A percentile compares a stretch with the other conserved stretches of the same genome.
phyloP scores from a whole-genome alignment of 306 rosid genomes.

The Acacia acuminata region DNA sequence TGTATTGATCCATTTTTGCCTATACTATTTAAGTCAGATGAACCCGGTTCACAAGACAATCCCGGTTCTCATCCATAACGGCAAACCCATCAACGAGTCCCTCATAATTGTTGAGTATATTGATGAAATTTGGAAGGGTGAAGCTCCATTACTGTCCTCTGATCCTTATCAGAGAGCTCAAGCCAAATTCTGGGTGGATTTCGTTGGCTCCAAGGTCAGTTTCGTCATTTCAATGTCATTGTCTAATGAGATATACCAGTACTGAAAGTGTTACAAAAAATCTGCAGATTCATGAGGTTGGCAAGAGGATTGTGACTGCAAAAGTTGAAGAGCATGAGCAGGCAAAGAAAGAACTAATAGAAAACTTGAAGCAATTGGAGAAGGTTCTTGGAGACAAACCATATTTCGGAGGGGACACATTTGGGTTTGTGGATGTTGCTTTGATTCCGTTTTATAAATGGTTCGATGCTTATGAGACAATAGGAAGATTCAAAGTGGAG shows the following conservation, averaged over 20 bases:
- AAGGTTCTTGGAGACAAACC: slow-evolving; percentile 50
- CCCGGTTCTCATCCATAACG: slow-evolving; percentile 43
- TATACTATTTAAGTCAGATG: neutral
- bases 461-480: slow-evolving; percentile 39
- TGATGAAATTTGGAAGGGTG: neutral
- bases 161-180: slow-evolving; percentile 37
- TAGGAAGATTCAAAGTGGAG: slow-evolving; percentile 36
- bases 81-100: neutral
- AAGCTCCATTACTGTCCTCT: slow-evolving; percentile 29
- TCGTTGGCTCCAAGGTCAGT: slow-evolving; percentile 33
- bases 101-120: neutral
- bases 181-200: slow-evolving; percentile 50
- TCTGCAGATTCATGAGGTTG: slow-evolving; percentile 38
- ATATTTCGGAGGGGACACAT: slow-evolving; percentile 49
- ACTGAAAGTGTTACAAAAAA: neutral
- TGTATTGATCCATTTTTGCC: too few relatives aligned
- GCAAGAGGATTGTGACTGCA: slow-evolving; percentile 34
- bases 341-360: slow-evolving; percentile 39
- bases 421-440: slow-evolving; percentile 57
- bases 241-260: neutral
- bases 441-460: slow-evolving; percentile 40
- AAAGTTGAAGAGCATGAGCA: slow-evolving; percentile 45
- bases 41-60: slow-evolving; percentile 40
- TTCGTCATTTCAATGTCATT: neutral
- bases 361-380: slow-evolving; percentile 45